Evolutionary conservation across 1,139 yeast genomes (phyloP), one percentile per base, ranked within the genome.

Genomic region (Magnusiomyces suaveolens): DNA sequence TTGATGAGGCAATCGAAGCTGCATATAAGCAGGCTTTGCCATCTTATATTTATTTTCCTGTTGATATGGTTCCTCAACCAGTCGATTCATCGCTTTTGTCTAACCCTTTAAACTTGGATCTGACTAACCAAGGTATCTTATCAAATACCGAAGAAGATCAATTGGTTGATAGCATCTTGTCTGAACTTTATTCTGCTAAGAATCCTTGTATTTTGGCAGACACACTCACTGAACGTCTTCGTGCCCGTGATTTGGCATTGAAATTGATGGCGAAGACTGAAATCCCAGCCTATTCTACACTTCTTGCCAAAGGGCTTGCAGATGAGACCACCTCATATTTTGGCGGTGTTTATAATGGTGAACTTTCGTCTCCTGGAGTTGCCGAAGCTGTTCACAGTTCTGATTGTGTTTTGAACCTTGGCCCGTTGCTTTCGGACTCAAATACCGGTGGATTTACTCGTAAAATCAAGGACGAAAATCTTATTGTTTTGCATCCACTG

Each of bases 41-140:
- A 0, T 96, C 95, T 6, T 87, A 84, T 65, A 70, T 88, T 56
- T 86, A 80, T 65, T 68, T 88, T 48, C 96, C 96, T 1, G 73
- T 78, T 46, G 90, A 87, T 64, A 69, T 85, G 63, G 81, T 83
- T 10, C 79, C 79, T 62, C 63, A 72, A 47, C 60, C 70, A 47
- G 81, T 86, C 18, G 72, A 78, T 24, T 60, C 69, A 4, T 66
- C 73, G 54, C 68, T 71, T 53, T 71, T 63, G 54, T 67, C 56
- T 52, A 64, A 60, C n/a, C 64, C 71, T 3, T 55, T 68, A 23
- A 64, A 69, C 36, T 56, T 64, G 47, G 62, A 62, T n/a, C 60
- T 67, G 43, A 53, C 49, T 33, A 64, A 67, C 36, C 66, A 46
- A 23, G 10, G n/a, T 2, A 32, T 38, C 20, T 32, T 46, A 14